Base-by-base conservation (phyloP, 2,329 filamentous ascomycete genomes). In the Ophiocordyceps sinensis region DNA sequence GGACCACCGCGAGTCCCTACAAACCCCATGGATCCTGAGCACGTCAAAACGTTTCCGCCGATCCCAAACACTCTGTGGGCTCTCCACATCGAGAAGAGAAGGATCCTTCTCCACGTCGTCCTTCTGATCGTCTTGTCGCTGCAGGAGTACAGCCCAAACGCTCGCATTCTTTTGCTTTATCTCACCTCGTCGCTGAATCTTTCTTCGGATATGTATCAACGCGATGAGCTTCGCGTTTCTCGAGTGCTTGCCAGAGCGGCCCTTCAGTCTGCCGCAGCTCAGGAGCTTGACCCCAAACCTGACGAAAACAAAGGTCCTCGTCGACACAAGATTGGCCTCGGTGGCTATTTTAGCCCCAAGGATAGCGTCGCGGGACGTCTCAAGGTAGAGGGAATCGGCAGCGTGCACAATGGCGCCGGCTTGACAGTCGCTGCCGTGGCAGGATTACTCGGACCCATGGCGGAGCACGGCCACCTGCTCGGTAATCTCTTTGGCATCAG, bases 401-500 rank as follows among this genome's bases (percentile, higher is more conserved):
- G 77, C 1, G 70, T 89, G 0, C 82, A 88, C 64, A 79, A 82
- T 21, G 85, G 85, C 0, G 61, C 85, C 11, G 85, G 85, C 2
- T 68, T 95, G 1, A 79, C 81, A 15, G 72, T 79, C 1, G 79
- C 79, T 3, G 78, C 80, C 19, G 82, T 85, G 11, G 85, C 87
- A 17, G 78, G 78, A 1, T 77, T 94, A 41, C 66, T 96, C 1
- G 89, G 88, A 11, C 73, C 79, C 15, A 70, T 95, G 53, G 82
- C 86, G 2, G 80, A 88, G 31, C 91, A 82, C 46, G 76, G 80
- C 5, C 73, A 91, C 14, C 67, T 87, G 35, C 81, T 94, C 28
- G 89, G 88, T 14, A 77, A 82, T 31, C 65, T 96, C 32, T 95
- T 96, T 53, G 91, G 91, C 9, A 85, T 91, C n/a, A 94, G 93